Percentiles rank a stretch among this genome's conserved stretches.
Conservation (phyloP, 345 rosid species). For the Murraya koenigii region DNA sequence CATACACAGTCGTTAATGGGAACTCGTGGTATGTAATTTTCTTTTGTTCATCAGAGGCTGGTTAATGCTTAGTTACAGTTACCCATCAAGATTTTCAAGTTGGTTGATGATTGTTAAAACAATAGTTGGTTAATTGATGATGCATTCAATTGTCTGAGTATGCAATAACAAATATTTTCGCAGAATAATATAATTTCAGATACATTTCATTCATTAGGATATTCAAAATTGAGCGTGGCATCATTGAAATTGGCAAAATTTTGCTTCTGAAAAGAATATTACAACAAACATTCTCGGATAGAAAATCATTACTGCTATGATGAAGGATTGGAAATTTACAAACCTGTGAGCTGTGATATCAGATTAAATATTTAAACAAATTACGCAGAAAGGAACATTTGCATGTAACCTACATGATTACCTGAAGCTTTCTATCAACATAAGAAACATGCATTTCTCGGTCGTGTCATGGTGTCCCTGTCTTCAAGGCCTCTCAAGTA, state of each 20-base stretch:
- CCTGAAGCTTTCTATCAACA: slow-evolving; percentile 35
- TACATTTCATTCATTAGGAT: background rate
- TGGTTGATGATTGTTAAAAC: too few relatives aligned
- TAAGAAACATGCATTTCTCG: slow-evolving; percentile 41
- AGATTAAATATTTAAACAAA: slow-evolving; percentile 20
- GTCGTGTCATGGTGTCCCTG: slow-evolving; percentile 43
- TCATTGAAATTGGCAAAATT: background rate
- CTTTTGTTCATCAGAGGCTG: too few relatives aligned
- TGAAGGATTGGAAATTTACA: slow-evolving; percentile 20
- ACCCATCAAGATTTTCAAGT: too few relatives aligned
- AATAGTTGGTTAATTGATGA: too few relatives aligned
- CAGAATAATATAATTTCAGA: background rate
- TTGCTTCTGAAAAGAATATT: background rate
- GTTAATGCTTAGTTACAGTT: too few relatives aligned
- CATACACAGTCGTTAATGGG: too few relatives aligned
- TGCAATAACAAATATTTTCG: background rate
- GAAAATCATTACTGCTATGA: slow-evolving; percentile 14
- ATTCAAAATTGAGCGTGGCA: background rate
- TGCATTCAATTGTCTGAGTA: too few relatives aligned
- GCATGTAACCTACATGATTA: slow-evolving; percentile 21
- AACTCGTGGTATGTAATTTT: too few relatives aligned
- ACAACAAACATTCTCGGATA: slow-evolving; percentile 8
- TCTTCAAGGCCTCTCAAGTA: slow-evolving; percentile 75
- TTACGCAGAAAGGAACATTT: slow-evolving; percentile 15
- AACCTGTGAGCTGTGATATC: slow-evolving; percentile 18